These are phyloP conservation scores for Ceratocystis eucalypticola DNA, from an alignment of 2,329 filamentous ascomycete species.

Conservation along the genomic window DNA sequence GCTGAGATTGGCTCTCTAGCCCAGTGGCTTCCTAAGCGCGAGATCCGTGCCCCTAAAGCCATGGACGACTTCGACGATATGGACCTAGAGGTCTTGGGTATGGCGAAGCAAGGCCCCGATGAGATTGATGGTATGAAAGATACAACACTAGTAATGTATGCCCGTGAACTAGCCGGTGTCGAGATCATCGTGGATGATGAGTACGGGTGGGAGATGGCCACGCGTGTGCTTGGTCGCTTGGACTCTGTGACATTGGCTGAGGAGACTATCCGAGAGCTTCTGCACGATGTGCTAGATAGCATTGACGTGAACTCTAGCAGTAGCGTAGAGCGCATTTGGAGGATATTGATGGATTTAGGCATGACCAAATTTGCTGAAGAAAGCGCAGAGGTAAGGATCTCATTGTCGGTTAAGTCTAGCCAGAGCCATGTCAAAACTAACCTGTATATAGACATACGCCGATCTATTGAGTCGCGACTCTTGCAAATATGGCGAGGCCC, in stretches of 20 bases:
- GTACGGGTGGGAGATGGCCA: constrained; percentile 81
- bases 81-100: constrained; percentile 69
- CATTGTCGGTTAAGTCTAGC: not conserved
- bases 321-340: constrained; percentile 71
- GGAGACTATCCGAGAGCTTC: constrained; percentile 58
- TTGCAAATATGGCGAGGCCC: constrained; percentile 68
- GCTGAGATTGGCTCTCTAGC: constrained; percentile 74
- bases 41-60: constrained; percentile 40
- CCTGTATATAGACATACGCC: constrained; percentile 55
- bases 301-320: constrained; percentile 51
- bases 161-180: constrained; percentile 48
- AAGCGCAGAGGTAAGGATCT: constrained; percentile 61
- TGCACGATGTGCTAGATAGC: constrained; percentile 49
- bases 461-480: constrained; percentile 59
- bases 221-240: constrained; percentile 69
- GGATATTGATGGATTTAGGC: constrained; percentile 61
- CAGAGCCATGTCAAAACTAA: constrained; percentile 22
- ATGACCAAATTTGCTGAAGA: constrained; percentile 66
- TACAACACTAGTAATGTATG: constrained; percentile 63
- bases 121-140: constrained; percentile 60
- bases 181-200: constrained; percentile 36
- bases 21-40: constrained; percentile 59
- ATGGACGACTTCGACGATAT: constrained; percentile 45
- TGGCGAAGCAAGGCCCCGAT: constrained; percentile 45
- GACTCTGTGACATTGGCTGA: constrained; percentile 59